Percentiles rank a stretch among this genome's conserved stretches.
These are phyloP conservation scores for Aspergillus puulaauensis DNA, from an alignment of 2,329 filamentous ascomycete species.

Conservation along the genomic window DNA sequence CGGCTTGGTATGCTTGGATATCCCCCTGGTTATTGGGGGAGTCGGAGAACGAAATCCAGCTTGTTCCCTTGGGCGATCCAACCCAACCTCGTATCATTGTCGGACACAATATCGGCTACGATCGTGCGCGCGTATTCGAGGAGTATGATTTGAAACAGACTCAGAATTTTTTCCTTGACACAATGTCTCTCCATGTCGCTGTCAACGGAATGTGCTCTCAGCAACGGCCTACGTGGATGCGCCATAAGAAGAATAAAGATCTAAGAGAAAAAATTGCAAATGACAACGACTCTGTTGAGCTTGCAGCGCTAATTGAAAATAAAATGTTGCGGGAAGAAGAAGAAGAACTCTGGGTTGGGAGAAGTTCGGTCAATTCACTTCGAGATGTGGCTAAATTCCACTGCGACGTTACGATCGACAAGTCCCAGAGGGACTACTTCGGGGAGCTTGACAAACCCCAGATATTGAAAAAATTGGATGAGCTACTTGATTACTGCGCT, in stretches of 20 bases:
- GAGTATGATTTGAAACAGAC: constrained; percentile 85
- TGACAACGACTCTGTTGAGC: constrained; percentile 68
- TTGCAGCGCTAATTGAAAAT: constrained; percentile 69
- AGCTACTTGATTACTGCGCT: constrained; percentile 89
- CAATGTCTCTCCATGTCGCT: constrained; percentile 96
- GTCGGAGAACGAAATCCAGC: constrained; percentile 71
- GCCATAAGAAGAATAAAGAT: constrained; percentile 87
- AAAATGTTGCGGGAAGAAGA: constrained; percentile 74
- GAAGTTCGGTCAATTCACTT: constrained; percentile 92
- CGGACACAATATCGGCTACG: constrained; percentile 95
- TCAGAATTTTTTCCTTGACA: constrained; percentile 85
- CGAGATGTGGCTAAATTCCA: constrained; percentile 97
- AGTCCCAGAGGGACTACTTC: constrained; percentile 82
- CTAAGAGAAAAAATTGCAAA: constrained; percentile 74
- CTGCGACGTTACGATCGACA: constrained; percentile 87
- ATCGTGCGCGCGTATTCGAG: constrained; percentile 81
- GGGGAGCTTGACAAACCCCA: constrained; percentile 73
- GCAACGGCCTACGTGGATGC: constrained; percentile 96
- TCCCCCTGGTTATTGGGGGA: constrained; percentile 93
- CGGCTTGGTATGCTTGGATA: constrained; percentile 95
- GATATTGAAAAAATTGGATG: constrained; percentile 70
- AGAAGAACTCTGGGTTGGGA: constrained; percentile 91
- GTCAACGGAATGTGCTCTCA: constrained; percentile 99
- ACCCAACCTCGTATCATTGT: constrained; percentile 73
- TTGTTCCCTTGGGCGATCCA: constrained; percentile 84